Evolutionary conservation across 768 basidiomycete species (phyloP).

Genomic region (Rhodotorula babjevae): DNA sequence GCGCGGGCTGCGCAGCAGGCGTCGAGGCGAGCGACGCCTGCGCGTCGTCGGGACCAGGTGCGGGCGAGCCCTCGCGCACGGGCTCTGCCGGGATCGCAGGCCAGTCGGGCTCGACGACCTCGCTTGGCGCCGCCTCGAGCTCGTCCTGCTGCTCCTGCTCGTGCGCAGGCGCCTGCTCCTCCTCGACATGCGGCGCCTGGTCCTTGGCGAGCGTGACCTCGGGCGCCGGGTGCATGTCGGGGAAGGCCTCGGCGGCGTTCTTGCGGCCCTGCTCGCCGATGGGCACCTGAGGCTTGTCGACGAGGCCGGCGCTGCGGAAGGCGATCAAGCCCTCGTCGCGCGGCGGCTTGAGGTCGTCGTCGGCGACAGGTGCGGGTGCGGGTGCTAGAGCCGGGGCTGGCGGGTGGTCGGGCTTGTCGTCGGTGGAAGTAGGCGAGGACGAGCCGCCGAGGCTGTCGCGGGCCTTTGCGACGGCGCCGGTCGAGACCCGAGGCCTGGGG

Average conservation of each 20-base stretch:
- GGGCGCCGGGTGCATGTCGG: constrained; percentile 19
- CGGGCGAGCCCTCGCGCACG: neutral
- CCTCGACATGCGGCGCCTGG: neutral
- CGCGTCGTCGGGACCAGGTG: neutral
- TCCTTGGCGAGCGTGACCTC: neutral
- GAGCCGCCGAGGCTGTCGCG: neutral
- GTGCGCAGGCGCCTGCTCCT: neutral
- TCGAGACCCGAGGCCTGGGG: constrained; percentile 1
- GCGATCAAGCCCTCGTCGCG: no score
- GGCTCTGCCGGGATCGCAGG: neutral
- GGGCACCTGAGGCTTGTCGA: neutral
- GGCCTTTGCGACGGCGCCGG: neutral
- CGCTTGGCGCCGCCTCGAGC: neutral
- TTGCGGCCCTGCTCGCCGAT: constrained; percentile 9
- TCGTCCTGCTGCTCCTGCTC: neutral
- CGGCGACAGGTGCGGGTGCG: neutral
- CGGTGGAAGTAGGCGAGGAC: no score
- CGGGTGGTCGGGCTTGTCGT: no score
- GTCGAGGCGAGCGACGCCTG: constrained; percentile 24
- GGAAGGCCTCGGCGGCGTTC: constrained; percentile 23
- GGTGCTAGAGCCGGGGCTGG: no score
- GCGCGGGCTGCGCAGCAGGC: no score
- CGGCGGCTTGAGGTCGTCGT: no score
- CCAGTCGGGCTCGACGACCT: neutral
- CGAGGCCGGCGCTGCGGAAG: constrained; percentile 18